Percentiles rank a stretch among this genome's conserved stretches.
phyloP scores from a whole-genome alignment of 176 grass and related monocot genomes.

The Lolium multiflorum region DNA sequence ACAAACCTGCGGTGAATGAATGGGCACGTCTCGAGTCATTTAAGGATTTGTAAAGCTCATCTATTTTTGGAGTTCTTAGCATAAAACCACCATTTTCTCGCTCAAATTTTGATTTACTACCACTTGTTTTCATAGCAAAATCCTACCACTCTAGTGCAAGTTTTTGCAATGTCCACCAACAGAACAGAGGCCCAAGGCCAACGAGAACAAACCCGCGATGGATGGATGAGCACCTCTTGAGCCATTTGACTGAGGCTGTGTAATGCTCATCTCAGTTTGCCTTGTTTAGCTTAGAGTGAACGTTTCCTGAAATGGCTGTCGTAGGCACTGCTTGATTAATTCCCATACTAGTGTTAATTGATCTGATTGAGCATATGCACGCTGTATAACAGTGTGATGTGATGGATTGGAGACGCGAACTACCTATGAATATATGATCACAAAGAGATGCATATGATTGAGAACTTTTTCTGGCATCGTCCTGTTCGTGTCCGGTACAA shows the following conservation, averaged over 20 bases:
- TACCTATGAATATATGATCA: conserved; percentile 33
- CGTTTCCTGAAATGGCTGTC: background rate
- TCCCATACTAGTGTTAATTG: background rate
- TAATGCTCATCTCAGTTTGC: background rate
- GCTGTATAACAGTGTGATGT: background rate
- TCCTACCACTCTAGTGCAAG: too few species aligned
- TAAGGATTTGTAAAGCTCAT: too few species aligned
- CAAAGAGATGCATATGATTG: conserved; percentile 38
- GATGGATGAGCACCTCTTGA: conserved; percentile 52
- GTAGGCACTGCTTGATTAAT: background rate
- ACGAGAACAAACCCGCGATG: conserved; percentile 82
- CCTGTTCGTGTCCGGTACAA: conserved; percentile 38
- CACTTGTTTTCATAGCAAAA: too few species aligned
- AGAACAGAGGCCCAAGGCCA: conserved; percentile 80
- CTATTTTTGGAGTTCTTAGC: too few species aligned
- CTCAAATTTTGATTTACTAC: too few species aligned
- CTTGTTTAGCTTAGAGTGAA: conserved; percentile 25
- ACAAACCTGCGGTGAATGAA: too few species aligned
- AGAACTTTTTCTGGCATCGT: conserved; percentile 25
- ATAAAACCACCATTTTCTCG: too few species aligned
- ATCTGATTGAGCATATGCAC: conserved; percentile 11
- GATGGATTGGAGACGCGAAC: conserved; percentile 34
- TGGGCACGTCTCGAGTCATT: too few species aligned
- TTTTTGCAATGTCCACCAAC: conserved; percentile 29
- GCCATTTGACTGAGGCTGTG: background rate